Evolutionary conservation across 371 early-diverging fungal genomes (phyloP).

Genomic region (Lichtheimia hyalospora): DNA sequence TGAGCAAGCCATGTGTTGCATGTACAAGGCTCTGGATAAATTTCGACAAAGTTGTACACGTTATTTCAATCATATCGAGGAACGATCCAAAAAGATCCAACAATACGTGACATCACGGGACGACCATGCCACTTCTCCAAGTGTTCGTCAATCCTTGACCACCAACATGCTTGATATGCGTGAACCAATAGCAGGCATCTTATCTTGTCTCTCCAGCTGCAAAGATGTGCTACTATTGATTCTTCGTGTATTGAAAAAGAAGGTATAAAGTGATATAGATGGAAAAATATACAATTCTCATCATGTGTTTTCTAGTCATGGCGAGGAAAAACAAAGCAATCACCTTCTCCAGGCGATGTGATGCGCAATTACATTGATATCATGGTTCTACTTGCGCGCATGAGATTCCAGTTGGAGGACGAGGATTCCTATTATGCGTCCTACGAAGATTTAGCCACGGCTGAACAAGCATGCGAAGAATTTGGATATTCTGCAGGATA

Average conservation of each 20-base stretch:
- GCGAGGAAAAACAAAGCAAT: conserved; percentile 4
- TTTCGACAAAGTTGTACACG: conserved; percentile 7
- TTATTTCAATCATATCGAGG: not conserved
- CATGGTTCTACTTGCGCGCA: conserved; percentile 30
- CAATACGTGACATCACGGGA: no score
- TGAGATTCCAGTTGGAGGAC: conserved; percentile 25
- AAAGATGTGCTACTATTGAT: conserved; percentile 16
- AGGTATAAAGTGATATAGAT: conserved; percentile 10
- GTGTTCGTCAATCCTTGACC: not conserved
- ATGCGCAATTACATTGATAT: conserved; percentile 32
- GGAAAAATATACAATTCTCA: no score
- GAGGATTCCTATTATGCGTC: conserved; percentile 25
- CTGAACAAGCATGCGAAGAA: conserved; percentile 28
- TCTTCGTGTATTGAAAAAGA: conserved; percentile 15
- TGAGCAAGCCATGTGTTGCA: conserved; percentile 18
- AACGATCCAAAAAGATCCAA: conserved; percentile 1
- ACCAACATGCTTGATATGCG: not conserved
- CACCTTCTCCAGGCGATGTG: conserved; percentile 3
- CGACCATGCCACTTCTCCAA: no score
- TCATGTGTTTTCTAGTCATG: conserved; percentile 7
- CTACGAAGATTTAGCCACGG: conserved; percentile 28
- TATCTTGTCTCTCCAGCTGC: conserved; percentile 8
- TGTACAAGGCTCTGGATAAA: not conserved
- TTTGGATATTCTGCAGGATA: conserved; percentile 26
- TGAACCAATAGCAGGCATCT: not conserved